Conservation (phyloP, 192 early-diverging fungal genomes). For the Podila verticillata region DNA sequence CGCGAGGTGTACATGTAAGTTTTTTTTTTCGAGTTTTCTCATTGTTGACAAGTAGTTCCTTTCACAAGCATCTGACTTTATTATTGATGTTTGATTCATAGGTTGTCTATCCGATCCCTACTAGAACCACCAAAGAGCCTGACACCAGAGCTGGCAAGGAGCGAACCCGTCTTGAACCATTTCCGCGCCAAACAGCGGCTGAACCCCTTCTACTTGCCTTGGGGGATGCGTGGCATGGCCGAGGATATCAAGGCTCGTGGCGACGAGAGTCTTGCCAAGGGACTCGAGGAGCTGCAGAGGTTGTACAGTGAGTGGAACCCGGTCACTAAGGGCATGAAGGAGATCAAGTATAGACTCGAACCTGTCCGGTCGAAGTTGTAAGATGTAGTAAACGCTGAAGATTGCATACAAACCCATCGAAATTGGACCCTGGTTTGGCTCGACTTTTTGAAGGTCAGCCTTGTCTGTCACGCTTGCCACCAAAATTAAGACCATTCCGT, state of each 20-base stretch:
- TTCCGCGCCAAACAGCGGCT: constrained; percentile 75
- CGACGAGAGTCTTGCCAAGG: constrained; percentile 62
- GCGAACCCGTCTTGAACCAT: constrained; percentile 54
- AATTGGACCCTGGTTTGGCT: too few relatives aligned
- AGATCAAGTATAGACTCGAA: constrained; percentile 93
- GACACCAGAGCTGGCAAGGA: constrained; percentile 16
- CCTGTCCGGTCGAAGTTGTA: constrained; percentile 76
- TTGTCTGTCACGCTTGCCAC: too few relatives aligned
- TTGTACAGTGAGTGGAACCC: constrained; percentile 89
- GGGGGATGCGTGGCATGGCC: constrained; percentile 90
- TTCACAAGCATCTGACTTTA: constrained; percentile 3
- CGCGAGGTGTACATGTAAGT: constrained; percentile 79
- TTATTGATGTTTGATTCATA: constrained; percentile 17
- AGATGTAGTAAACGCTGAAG: constrained; percentile 9
- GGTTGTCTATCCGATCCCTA: constrained; percentile 41
- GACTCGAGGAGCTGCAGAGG: constrained; percentile 71
- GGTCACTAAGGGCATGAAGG: constrained; percentile 71
- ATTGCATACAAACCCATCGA: too few relatives aligned
- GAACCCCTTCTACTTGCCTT: constrained; percentile 94
- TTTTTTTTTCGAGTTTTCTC: neutral
- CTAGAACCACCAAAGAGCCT: constrained; percentile 43
- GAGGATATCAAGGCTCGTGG: constrained; percentile 72
- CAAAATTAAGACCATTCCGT: too few relatives aligned
- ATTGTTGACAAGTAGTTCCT: neutral
- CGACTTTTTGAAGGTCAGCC: too few relatives aligned